Percentiles rank a stretch among this genome's conserved stretches.
These are phyloP conservation scores for Pestalotiopsis sp. DNA, from an alignment of 2,329 filamentous ascomycete genomes.

Conservation along the genomic window DNA sequence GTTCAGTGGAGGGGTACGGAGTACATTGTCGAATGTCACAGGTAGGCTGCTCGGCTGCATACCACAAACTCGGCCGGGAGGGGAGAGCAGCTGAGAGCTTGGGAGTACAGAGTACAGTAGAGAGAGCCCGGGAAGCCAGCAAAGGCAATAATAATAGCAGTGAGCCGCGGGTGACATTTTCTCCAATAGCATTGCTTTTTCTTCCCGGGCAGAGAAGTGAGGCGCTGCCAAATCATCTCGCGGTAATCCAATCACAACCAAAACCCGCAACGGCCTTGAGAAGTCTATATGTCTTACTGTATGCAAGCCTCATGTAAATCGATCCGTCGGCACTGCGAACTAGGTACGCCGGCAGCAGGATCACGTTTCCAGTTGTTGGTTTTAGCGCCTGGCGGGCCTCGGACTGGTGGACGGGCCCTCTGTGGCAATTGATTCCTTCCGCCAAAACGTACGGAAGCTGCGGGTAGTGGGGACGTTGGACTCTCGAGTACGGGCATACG, in stretches of 20 bases:
- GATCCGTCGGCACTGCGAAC: background rate
- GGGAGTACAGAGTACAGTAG: no score
- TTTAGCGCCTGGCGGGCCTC: background rate
- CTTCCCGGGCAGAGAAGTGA: no score
- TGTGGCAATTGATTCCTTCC: background rate
- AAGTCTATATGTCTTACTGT: background rate
- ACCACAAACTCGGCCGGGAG: no score
- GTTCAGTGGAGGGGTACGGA: background rate
- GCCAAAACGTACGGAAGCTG: background rate
- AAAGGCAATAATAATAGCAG: no score
- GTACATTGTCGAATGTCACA: no score
- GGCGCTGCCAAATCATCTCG: no score
- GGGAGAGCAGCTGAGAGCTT: no score
- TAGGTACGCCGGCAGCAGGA: background rate
- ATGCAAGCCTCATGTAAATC: background rate
- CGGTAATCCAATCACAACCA: no score
- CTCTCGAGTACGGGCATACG: background rate
- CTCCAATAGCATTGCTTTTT: no score
- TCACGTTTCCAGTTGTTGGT: background rate
- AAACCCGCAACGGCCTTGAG: no score
- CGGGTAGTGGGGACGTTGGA: background rate
- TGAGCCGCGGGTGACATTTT: no score
- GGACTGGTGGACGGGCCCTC: background rate
- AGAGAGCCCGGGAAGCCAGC: no score
- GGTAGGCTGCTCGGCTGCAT: background rate